Evolutionary conservation across 1,284 basidiomycete genomes (phyloP).

Genomic region (Ganoderma lucidum): DNA sequence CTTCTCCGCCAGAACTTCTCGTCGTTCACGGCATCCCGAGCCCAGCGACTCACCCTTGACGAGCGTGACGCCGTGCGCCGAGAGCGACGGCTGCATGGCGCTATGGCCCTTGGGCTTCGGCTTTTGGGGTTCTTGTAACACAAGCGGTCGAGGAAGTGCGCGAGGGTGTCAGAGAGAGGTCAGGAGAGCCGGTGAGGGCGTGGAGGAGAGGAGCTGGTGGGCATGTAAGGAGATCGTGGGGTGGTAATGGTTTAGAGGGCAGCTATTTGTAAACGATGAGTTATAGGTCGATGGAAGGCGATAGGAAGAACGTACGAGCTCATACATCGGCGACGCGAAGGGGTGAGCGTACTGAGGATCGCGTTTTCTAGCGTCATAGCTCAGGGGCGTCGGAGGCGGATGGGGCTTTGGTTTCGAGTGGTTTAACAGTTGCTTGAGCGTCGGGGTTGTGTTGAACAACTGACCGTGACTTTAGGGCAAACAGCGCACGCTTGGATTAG

Average conservation of each 20-base stretch:
- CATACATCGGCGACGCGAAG: constrained; percentile 86
- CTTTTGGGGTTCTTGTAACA: constrained; percentile 98
- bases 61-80: constrained; percentile 75
- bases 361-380: constrained; percentile 89
- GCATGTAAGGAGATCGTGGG: constrained; percentile 92
- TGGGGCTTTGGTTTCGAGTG: constrained; percentile 44
- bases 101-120: constrained; percentile 77
- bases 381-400: constrained; percentile 53
- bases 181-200: constrained; percentile 83
- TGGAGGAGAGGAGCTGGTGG: constrained; percentile 77
- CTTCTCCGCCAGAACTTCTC: constrained; percentile 81
- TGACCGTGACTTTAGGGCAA: neutral
- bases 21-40: constrained; percentile 74
- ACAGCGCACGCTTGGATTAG: no score
- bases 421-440: constrained; percentile 74
- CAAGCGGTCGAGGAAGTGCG: constrained; percentile 67
- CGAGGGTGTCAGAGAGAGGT: constrained; percentile 92
- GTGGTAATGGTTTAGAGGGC: constrained; percentile 90
- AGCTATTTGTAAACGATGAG: constrained; percentile 52
- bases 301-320: constrained; percentile 67
- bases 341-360: constrained; percentile 93
- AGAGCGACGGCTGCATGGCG: constrained; percentile 95
- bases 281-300: neutral
- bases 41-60: constrained; percentile 67
- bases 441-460: constrained; percentile 82